These are phyloP conservation scores for Omphalotus guepiniiformis DNA, from an alignment of 768 basidiomycete genomes.

Conservation along the genomic window DNA sequence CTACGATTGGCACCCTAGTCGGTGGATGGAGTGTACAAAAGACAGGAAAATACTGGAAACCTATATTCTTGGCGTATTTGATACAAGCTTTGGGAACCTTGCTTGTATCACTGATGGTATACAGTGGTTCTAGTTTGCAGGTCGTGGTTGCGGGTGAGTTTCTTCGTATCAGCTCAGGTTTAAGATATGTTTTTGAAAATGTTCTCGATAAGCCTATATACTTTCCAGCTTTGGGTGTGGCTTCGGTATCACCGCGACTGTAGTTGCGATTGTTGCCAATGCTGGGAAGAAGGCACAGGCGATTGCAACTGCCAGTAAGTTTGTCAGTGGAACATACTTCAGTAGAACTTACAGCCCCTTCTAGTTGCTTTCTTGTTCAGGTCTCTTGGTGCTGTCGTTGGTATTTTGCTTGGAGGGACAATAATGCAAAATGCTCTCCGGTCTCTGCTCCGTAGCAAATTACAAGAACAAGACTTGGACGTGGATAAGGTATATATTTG, in stretches of 20 bases:
- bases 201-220: neutral
- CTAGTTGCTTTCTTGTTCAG: neutral
- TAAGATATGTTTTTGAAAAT: neutral
- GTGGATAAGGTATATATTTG: conserved; percentile 44
- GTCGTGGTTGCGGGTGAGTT: conserved; percentile 11
- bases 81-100: conserved; percentile 19
- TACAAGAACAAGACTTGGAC: conserved; percentile 35
- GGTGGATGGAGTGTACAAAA: conserved; percentile 29
- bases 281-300: conserved; percentile 30
- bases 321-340: neutral
- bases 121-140: conserved; percentile 1
- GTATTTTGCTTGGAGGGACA: conserved; percentile 31
- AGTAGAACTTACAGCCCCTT: neutral
- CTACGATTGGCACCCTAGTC: conserved; percentile 24
- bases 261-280: conserved; percentile 32
- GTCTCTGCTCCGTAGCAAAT: conserved; percentile 31
- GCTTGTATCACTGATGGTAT: conserved; percentile 14
- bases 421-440: conserved; percentile 49
- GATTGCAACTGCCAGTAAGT: conserved; percentile 30
- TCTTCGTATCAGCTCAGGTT: neutral
- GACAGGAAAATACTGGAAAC: conserved; percentile 27
- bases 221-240: conserved; percentile 14
- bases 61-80: conserved; percentile 20
- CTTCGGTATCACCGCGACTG: conserved; percentile 25
- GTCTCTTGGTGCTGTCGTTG: conserved; percentile 2